Evolutionary conservation across 2,329 filamentous ascomycete genomes (phyloP).

Genomic region (Catunica adiposa): DNA sequence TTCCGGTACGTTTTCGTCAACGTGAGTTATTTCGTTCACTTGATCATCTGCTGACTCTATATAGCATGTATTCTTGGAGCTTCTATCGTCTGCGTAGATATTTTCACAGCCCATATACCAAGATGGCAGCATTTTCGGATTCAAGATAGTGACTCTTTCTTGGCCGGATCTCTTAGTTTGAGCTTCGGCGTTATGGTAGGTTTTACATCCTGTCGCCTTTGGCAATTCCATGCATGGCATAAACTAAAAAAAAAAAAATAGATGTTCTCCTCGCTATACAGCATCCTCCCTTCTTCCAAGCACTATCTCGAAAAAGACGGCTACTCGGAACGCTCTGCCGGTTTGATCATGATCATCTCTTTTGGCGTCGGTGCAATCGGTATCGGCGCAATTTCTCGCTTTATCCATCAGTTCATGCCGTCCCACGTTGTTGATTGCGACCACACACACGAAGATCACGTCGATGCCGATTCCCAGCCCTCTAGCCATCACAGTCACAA

Average conservation of each 20-base stretch:
- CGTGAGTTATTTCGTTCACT: not conserved
- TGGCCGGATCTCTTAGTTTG: slow-evolving; percentile 74
- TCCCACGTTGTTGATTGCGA: slow-evolving; percentile 70
- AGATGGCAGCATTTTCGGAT: slow-evolving; percentile 67
- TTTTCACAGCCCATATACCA: slow-evolving; percentile 56
- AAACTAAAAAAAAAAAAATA: slow-evolving; percentile 23
- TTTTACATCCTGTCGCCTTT: slow-evolving; percentile 6
- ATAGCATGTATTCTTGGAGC: slow-evolving; percentile 56
- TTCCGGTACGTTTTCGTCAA: slow-evolving; percentile 32
- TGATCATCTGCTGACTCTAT: not conserved
- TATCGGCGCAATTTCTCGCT: slow-evolving; percentile 55
- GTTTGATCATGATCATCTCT: slow-evolving; percentile 49
- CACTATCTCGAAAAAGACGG: slow-evolving; percentile 56
- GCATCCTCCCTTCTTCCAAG: slow-evolving; percentile 79
- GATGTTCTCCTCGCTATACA: slow-evolving; percentile 84
- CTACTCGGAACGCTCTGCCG: slow-evolving; percentile 48
- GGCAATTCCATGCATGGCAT: too few species aligned
- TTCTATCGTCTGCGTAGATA: slow-evolving; percentile 72
- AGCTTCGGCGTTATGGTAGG: slow-evolving; percentile 93
- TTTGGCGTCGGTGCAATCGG: slow-evolving; percentile 59
- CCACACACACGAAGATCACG: slow-evolving; percentile 45
- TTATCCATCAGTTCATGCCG: slow-evolving; percentile 58
- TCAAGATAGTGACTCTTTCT: slow-evolving; percentile 73
- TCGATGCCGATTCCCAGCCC: not conserved
- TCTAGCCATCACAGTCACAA: not conserved